Evolutionary conservation across 768 basidiomycete genomes (phyloP).

Genomic region (Kondoa subrosea): DNA sequence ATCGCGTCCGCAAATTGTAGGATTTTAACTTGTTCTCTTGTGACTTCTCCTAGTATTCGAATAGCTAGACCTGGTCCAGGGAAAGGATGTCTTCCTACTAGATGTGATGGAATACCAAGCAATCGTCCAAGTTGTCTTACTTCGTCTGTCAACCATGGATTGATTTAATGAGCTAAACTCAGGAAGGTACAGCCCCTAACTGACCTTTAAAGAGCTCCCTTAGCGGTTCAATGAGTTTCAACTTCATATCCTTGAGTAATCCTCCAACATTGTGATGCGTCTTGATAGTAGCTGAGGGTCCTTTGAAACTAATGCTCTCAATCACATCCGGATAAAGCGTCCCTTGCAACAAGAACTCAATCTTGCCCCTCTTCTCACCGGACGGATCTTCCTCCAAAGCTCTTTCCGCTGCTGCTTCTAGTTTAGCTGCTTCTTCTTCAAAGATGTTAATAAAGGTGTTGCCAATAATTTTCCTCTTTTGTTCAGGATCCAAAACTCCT

Average conservation of each 20-base stretch:
- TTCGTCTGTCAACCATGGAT: conserved; percentile 48
- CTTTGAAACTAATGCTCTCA: conserved; percentile 98
- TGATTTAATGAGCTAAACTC: neutral
- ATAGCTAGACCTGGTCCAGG: conserved; percentile 96
- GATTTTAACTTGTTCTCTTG: conserved; percentile 75
- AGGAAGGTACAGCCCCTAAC: conserved; percentile 18
- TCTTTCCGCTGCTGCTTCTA: conserved; percentile 63
- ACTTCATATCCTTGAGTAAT: conserved; percentile 87
- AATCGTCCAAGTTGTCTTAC: conserved; percentile 82
- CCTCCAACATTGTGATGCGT: conserved; percentile 99
- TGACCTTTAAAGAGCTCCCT: conserved; percentile 94
- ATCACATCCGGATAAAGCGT: conserved; percentile 98
- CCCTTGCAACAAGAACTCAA: conserved; percentile 94
- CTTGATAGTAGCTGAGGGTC: conserved; percentile 96
- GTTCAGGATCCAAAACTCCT: conserved; percentile 85
- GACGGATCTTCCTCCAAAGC: conserved; percentile 41
- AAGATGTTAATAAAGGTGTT: conserved; percentile 98
- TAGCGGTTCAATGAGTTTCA: conserved; percentile 93
- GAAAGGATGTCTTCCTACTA: conserved; percentile 95
- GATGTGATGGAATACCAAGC: conserved; percentile 72
- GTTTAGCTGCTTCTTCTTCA: conserved; percentile 76
- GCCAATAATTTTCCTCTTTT: conserved; percentile 94
- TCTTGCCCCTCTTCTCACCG: conserved; percentile 53
- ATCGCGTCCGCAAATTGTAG: conserved; percentile 83
- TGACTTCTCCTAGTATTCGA: conserved; percentile 90